Conservation (phyloP, 208 protist genomes). For the Balamuthia mandrillaris region DNA sequence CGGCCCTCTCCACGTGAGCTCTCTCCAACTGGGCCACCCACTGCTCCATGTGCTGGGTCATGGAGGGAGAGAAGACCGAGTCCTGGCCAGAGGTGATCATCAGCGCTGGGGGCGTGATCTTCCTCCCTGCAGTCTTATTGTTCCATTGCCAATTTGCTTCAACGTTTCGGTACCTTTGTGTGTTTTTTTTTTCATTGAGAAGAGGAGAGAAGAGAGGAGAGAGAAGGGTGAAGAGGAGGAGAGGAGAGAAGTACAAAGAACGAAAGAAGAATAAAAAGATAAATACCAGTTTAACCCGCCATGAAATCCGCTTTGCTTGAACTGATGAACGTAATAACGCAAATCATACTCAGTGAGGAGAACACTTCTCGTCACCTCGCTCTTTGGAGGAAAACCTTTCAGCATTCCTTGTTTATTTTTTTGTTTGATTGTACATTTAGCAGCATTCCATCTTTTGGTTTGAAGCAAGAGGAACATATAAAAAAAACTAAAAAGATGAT, state of each 20-base stretch:
- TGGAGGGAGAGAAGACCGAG: not conserved
- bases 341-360: not conserved
- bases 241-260: not conserved
- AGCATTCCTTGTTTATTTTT: slow-evolving; percentile 12
- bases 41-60: not conserved
- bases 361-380: not conserved
- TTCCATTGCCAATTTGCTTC: slow-evolving; percentile 14
- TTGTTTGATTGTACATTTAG: too few relatives aligned
- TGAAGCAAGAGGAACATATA: too few relatives aligned
- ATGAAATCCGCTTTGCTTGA: not conserved
- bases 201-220: too few relatives aligned
- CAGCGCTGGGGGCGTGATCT: not conserved
- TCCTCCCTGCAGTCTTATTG: not conserved
- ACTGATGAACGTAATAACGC: not conserved
- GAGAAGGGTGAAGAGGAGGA: not conserved
- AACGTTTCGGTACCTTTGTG: not conserved
- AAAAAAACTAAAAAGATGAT: too few relatives aligned
- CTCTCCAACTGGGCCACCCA: too few relatives aligned
- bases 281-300: slow-evolving; percentile 8
- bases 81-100: slow-evolving; percentile 25
- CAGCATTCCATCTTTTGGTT: too few relatives aligned
- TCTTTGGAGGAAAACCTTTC: not conserved
- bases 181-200: too few relatives aligned
- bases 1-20: too few relatives aligned
- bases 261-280: not conserved